Evolutionary conservation across 345 rosid genomes (phyloP).

Genomic region (Ceriops zippeliana): DNA sequence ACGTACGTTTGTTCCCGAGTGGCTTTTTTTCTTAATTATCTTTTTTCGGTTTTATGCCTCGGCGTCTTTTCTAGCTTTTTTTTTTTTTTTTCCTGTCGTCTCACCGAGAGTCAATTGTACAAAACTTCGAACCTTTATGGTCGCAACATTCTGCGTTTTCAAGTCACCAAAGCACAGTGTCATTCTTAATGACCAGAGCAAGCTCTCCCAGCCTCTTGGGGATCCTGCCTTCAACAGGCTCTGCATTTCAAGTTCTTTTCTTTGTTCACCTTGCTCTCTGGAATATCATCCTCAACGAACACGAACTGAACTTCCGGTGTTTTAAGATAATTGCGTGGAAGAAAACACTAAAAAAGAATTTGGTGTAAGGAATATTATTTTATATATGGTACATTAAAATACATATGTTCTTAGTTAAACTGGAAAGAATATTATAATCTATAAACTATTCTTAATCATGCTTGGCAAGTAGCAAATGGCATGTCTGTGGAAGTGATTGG

Average conservation of each 20-base stretch:
- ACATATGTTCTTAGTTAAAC: too few relatives aligned
- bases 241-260: slow-evolving; percentile 86
- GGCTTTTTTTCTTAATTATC: too few relatives aligned
- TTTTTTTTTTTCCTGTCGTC: slow-evolving; percentile 26
- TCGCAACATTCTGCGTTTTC: slow-evolving; percentile 77
- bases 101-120: slow-evolving; percentile 71
- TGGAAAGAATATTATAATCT: neutral
- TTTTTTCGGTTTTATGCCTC: neutral
- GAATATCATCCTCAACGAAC: slow-evolving; percentile 66
- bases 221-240: slow-evolving; percentile 81
- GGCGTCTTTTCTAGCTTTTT: slow-evolving; percentile 20
- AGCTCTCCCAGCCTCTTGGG: slow-evolving; percentile 80
- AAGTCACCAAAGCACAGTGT: slow-evolving; percentile 56
- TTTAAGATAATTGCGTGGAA: neutral
- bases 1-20: too few relatives aligned
- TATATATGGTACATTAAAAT: too few relatives aligned
- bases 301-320: slow-evolving; percentile 72
- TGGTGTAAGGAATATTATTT: too few relatives aligned
- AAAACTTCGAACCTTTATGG: slow-evolving; percentile 69
- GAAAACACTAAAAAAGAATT: too few relatives aligned
- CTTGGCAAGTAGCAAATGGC: slow-evolving; percentile 2
- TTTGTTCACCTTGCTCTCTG: slow-evolving; percentile 43
- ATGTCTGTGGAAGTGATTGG: slow-evolving; percentile 1
- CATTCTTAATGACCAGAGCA: slow-evolving; percentile 66
- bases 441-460: neutral